These are phyloP conservation scores for Amphichorda felina DNA, from an alignment of 2,329 filamentous ascomycete genomes.

Conservation along the genomic window DNA sequence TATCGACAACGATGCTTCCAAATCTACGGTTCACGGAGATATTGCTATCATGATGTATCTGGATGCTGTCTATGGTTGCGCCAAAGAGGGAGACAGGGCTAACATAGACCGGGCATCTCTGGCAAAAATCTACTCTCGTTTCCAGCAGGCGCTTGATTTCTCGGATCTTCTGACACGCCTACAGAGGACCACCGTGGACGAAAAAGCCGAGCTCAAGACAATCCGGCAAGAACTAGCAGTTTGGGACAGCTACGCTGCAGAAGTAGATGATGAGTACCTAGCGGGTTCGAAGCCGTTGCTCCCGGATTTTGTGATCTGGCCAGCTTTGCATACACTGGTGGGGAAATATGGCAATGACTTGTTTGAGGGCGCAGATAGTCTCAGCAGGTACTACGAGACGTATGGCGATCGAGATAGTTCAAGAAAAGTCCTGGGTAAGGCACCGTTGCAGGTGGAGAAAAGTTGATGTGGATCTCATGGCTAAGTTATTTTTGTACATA, in stretches of 20 bases:
- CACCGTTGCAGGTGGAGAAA: not conserved
- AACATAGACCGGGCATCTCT: conserved; percentile 13
- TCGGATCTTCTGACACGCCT: conserved; percentile 20
- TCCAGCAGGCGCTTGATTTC: conserved; percentile 26
- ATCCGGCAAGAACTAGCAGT: conserved; percentile 20
- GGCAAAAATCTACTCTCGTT: conserved; percentile 24
- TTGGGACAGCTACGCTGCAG: conserved; percentile 26
- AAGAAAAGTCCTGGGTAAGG: conserved; percentile 10
- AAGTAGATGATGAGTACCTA: conserved; percentile 26
- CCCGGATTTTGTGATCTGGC: conserved; percentile 46
- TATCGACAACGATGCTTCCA: conserved; percentile 38
- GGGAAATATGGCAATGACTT: conserved; percentile 16
- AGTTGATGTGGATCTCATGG: too few relatives aligned
- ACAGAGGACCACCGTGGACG: conserved; percentile 3
- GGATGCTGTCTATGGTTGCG: conserved; percentile 32
- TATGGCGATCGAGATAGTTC: conserved; percentile 11
- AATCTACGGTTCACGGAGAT: conserved; percentile 35
- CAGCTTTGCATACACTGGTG: conserved; percentile 35
- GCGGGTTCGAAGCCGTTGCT: conserved; percentile 28
- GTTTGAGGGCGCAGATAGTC: conserved; percentile 15
- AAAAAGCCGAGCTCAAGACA: conserved; percentile 6
- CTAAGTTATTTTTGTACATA: too few relatives aligned
- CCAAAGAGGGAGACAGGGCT: conserved; percentile 11
- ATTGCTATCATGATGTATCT: conserved; percentile 48
- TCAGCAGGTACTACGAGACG: conserved; percentile 25